These are phyloP conservation scores for Yarrowia deformans DNA, from an alignment of 805 yeast species.

Conservation along the genomic window DNA sequence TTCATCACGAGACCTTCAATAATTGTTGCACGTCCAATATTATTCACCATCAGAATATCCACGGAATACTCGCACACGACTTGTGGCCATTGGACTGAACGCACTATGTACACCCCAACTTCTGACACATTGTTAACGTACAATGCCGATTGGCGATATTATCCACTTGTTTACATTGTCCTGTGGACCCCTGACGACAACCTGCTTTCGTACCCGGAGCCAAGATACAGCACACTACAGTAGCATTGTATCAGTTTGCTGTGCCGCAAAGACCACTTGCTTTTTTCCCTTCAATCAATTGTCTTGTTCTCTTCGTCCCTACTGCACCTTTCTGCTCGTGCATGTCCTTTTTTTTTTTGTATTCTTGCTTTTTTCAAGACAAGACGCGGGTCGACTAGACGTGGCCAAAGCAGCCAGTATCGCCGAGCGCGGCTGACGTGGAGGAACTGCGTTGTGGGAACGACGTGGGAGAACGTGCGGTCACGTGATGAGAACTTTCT, in stretches of 20 bases:
- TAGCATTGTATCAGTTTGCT: background rate
- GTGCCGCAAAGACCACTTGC: background rate
- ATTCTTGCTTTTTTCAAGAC: constrained; percentile 2
- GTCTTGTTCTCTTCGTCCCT: no score
- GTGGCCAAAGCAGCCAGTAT: background rate
- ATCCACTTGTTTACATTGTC: constrained; percentile 24
- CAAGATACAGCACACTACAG: no score
- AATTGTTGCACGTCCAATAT: no score
- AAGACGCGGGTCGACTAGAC: background rate
- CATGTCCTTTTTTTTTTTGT: background rate
- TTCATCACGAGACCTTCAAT: no score
- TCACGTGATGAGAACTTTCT: background rate
- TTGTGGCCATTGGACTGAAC: no score
- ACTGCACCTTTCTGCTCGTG: background rate
- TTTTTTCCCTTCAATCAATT: background rate
- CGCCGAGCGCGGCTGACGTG: constrained; percentile 7
- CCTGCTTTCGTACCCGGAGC: constrained; percentile 12
- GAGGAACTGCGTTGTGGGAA: no score
- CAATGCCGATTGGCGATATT: constrained; percentile 11
- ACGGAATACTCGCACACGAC: no score
- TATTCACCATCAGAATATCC: no score
- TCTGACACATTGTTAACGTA: no score
- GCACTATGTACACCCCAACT: no score
- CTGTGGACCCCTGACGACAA: constrained; percentile 22
- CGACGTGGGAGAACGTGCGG: no score